Evolutionary conservation across 148 eudicot genomes (phyloP), one percentile per base, ranked within the genome.

Genomic region (Rhododendron kiyosumense): DNA sequence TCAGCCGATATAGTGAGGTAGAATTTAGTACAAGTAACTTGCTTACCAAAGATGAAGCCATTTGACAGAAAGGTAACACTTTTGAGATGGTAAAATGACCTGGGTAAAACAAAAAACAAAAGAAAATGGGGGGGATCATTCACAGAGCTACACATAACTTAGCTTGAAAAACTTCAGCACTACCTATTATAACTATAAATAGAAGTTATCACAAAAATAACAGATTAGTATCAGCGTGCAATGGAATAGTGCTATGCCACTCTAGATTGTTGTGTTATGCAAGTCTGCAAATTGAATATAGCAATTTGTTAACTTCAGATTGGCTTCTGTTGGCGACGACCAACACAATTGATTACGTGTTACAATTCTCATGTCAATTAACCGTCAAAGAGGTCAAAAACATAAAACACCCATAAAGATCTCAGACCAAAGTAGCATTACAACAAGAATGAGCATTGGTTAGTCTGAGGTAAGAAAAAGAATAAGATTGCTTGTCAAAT

Each of bases 41-140:
- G 63, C 89, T 88, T 85, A 88, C 89, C 88, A 83, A 34, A 63
- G 78, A 52, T 79, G 88, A 85, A 52, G 86, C 85, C 90, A 88
- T 88, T 83, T 86, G 67, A 83, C 86, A 28, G 54, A 36, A 36
- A 36, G 78, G 32, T 48, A 28, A 83, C 41, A 46, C 67, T 83
- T 30, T 11, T 63, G 78, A 78, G 36, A 83, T 32, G 83, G 79
- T 78, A 38, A 48, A 78, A 32, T 5, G 69, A 74, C 81, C 86
- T 84, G 86, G 69, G 81, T 36, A 63, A 76, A 73, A 73, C 24
- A n/a, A 54, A 54, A 17, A 54, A 46, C 28, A 41, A 0, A 20
- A 48, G 52, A 84, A 69, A 26, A 3, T 22, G 30, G 51, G 63
- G 14, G 10, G 32, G 2, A 65, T 46, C 49, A 84, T 84, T 30